Evolutionary conservation across 2,329 filamentous ascomycete genomes (phyloP).

Genomic region (Lecanicillium sp.): DNA sequence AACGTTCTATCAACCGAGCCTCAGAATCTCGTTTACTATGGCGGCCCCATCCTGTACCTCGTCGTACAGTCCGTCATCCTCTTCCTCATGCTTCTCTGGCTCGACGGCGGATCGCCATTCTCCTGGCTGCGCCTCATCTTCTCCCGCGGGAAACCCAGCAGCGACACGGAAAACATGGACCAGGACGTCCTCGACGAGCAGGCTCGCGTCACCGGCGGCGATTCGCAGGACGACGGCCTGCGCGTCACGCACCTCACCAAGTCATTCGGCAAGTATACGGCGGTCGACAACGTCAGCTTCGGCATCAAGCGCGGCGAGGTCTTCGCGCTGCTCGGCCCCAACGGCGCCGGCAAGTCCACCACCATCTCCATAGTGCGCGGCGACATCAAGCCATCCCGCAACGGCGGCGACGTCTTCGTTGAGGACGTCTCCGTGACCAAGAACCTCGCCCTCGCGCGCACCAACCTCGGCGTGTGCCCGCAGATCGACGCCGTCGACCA

Average conservation of each 20-base stretch:
- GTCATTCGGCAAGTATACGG: conserved; percentile 66
- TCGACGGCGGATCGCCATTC: conserved; percentile 67
- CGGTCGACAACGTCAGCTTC: conserved; percentile 86
- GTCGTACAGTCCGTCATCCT: conserved; percentile 66
- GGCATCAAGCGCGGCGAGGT: conserved; percentile 74
- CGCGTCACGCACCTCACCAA: conserved; percentile 78
- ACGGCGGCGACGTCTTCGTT: conserved; percentile 74
- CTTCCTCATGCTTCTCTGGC: conserved; percentile 69
- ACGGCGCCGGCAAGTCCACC: conserved; percentile 86
- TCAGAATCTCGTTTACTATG: conserved; percentile 66
- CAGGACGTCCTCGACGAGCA: conserved; percentile 62
- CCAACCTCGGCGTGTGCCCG: conserved; percentile 83
- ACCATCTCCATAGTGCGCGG: conserved; percentile 85
- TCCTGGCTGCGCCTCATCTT: conserved; percentile 42
- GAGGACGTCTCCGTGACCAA: conserved; percentile 70
- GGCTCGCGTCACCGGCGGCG: conserved; percentile 45
- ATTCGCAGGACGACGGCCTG: conserved; percentile 53
- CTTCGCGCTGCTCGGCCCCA: conserved; percentile 83
- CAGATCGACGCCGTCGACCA: conserved; percentile 83
- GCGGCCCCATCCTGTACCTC: conserved; percentile 79
- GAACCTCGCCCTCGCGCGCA: conserved; percentile 64
- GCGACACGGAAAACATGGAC: conserved; percentile 33
- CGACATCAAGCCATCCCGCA: conserved; percentile 67
- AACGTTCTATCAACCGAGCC: conserved; percentile 60
- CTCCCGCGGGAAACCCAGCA: conserved; percentile 23